Conservation (phyloP, 164 flowering plant species). For the Piper longum region DNA sequence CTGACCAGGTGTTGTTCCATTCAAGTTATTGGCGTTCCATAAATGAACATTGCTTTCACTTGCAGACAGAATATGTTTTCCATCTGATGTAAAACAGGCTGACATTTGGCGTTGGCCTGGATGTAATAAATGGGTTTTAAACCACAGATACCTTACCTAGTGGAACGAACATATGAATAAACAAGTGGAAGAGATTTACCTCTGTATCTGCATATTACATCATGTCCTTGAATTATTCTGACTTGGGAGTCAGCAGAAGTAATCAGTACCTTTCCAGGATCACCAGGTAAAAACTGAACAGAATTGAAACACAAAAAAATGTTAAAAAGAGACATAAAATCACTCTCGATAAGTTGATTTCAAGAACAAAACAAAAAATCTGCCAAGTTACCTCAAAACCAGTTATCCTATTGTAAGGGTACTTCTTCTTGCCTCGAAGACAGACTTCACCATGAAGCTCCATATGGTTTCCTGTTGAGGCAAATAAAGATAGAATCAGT, state of each 20-base stretch:
- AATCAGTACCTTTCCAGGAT: slow-evolving; percentile 49
- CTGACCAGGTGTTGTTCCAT: slow-evolving; percentile 16
- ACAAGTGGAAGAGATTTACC: slow-evolving; percentile 20
- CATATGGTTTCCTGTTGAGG: slow-evolving; percentile 36
- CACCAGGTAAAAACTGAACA: slow-evolving; percentile 53
- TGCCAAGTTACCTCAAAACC: slow-evolving; percentile 53
- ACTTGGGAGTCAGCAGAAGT: slow-evolving; percentile 70
- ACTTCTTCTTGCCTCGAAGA: slow-evolving; percentile 60
- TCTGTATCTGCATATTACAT: slow-evolving; percentile 44
- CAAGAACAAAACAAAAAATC: neutral
- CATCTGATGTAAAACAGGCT: slow-evolving; percentile 65
- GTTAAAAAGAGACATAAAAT: neutral
- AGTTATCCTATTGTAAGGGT: slow-evolving; percentile 45
- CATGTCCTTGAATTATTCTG: slow-evolving; percentile 37
- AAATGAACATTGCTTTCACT: slow-evolving; percentile 25
- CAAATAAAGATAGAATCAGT: neutral
- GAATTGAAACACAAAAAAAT: neutral
- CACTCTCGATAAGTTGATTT: neutral
- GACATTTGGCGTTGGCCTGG: slow-evolving; percentile 25
- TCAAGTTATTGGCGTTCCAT: slow-evolving; percentile 38
- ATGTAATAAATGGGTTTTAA: neutral
- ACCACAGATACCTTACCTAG: neutral
- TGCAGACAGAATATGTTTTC: slow-evolving; percentile 58
- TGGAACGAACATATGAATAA: neutral
- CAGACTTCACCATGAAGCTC: slow-evolving; percentile 17